Base-by-base conservation (phyloP, 768 basidiomycete species). In the Asterophora parasitica region DNA sequence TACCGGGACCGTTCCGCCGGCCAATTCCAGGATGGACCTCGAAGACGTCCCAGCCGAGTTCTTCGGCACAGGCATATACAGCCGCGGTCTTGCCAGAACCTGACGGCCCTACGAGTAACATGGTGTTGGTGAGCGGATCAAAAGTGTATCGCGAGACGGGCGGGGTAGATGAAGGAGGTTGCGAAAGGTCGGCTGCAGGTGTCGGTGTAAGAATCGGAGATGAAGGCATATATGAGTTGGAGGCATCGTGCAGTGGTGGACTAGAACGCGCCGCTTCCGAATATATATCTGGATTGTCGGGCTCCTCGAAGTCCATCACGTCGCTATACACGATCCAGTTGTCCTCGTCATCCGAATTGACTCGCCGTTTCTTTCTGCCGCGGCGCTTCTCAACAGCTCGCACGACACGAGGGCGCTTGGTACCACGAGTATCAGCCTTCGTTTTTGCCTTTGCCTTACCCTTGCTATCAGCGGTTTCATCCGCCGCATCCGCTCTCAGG, bases 11-110 rank as follows among this genome's bases (percentile, higher is more conserved):
- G 50, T 81, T 88, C 30, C 96, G 80, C 59, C 80, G 88, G n/a
- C 93, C 93, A 43, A 94, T 83, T 2, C 96, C 96, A 19, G 96
- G 90, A 67, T 93, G 88, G 10, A 98, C 92, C 64, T 99, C 96
- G 59, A 97, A 96, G 10, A 98, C 82, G 42, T 94, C 90, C 90
- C 91, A 99, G 11, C 85, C 91, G 28, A 99, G 74, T 66, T 99
- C 95, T 45, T 83, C 81, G 4, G 93, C 92, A 60, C 92, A 94
- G 0, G 95, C 93, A 65, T 96, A 93, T 2, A 96, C 86, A 16
- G 91, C 79, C 1, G 91, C 84, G 4, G 92, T 94, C 70, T 99
- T 99, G 27, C 96, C 96, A 44, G 74, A 75, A 9, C 94, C 95
- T 27, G 77, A 67, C 1, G 92, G 92, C 0, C 96, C 96, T 35